Conservation (phyloP, 2,329 filamentous ascomycete species). For the Geosmithia morbida region DNA sequence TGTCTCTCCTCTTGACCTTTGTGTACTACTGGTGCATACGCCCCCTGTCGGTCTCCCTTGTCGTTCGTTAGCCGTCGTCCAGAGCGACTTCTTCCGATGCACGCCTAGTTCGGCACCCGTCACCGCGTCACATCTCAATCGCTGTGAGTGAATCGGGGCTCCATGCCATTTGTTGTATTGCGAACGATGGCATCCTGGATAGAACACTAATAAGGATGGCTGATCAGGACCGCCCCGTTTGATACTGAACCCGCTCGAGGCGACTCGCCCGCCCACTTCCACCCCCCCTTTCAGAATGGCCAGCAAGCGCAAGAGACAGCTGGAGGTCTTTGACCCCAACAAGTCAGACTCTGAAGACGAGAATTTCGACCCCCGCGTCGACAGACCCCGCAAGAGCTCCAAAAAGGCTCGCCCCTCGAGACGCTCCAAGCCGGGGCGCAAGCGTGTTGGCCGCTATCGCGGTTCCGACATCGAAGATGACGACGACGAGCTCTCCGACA, state of each 20-base stretch:
- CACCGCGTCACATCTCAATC: neutral
- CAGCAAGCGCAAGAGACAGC: conserved; percentile 40
- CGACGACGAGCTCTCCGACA: conserved; percentile 40
- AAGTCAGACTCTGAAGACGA: conserved; percentile 53
- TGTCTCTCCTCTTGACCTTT: neutral
- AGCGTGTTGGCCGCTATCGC: conserved; percentile 27
- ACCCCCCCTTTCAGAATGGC: conserved; percentile 10
- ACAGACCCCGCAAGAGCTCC: conserved; percentile 23
- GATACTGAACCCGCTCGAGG: too few species aligned
- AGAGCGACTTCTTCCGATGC: neutral
- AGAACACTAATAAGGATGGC: too few species aligned
- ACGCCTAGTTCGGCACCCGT: neutral
- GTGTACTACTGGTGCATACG: neutral
- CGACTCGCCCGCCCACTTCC: too few species aligned
- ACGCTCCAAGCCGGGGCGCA: conserved; percentile 16
- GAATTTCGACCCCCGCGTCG: conserved; percentile 44
- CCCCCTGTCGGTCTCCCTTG: neutral
- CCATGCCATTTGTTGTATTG: neutral
- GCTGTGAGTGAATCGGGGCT: neutral
- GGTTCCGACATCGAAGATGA: conserved; percentile 51
- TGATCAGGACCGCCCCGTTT: too few species aligned
- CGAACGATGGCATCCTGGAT: too few species aligned
- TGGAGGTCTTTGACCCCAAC: conserved; percentile 50
- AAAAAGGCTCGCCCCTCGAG: conserved; percentile 27
- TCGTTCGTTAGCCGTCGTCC: neutral